Conservation (phyloP, 345 rosid species). For the Schrenkiella parvula region DNA sequence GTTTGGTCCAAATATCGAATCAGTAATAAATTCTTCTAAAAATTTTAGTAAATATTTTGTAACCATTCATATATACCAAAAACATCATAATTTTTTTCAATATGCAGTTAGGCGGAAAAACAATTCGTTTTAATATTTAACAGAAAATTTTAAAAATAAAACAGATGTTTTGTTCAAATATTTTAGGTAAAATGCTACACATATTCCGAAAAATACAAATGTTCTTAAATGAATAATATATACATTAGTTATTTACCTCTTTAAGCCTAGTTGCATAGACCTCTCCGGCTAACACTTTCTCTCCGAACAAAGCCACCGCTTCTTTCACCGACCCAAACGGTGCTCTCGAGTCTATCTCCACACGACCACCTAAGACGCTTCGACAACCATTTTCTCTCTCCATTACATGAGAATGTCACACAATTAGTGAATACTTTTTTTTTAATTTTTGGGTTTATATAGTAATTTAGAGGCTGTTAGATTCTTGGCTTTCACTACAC, state of each 20-base stretch:
- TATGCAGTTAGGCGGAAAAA: too few relatives aligned
- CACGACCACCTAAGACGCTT: constrained; percentile 31
- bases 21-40: too few relatives aligned
- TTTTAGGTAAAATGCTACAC: background rate
- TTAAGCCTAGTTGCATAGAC: constrained; percentile 44
- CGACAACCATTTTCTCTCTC: constrained; percentile 20
- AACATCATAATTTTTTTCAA: too few relatives aligned
- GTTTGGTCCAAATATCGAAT: too few relatives aligned
- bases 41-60: too few relatives aligned
- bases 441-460: background rate
- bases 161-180: background rate
- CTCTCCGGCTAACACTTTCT: constrained; percentile 58
- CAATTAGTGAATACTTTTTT: background rate
- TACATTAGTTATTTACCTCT: constrained; percentile 36
- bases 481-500: constrained; percentile 34
- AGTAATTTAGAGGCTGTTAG: constrained; percentile 2
- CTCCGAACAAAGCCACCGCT: constrained; percentile 76
- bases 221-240: background rate
- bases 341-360: constrained; percentile 64
- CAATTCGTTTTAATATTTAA: too few relatives aligned
- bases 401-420: background rate
- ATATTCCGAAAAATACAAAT: background rate
- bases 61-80: too few relatives aligned
- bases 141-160: too few relatives aligned
- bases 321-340: constrained; percentile 81